Percentiles rank a stretch among this genome's conserved stretches.
Evolutionary conservation across 805 yeast genomes (phyloP).

Genomic region (Pichia kluyveri): DNA sequence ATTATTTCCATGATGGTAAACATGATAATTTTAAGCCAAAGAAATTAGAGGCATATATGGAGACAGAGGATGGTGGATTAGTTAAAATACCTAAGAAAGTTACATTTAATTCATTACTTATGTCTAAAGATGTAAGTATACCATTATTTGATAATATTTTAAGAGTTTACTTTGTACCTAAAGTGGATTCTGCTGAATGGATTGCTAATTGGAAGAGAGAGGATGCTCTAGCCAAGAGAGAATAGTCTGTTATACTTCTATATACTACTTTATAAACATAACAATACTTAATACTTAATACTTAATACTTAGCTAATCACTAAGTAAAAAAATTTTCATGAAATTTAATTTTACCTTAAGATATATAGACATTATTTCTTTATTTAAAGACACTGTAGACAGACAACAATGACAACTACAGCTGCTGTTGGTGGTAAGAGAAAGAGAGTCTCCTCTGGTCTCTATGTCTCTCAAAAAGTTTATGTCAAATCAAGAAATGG

Average conservation of each 20-base stretch:
- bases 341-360: too few relatives aligned
- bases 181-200: slow-evolving; percentile 57
- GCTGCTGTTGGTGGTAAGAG: slow-evolving; percentile 16
- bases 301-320: too few relatives aligned
- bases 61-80: slow-evolving; percentile 74
- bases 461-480: slow-evolving; percentile 75
- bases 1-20: slow-evolving; percentile 57
- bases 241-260: not conserved
- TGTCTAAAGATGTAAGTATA: slow-evolving; percentile 51
- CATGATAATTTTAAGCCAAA: slow-evolving; percentile 51
- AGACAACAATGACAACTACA: not conserved
- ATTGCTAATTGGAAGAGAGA: slow-evolving; percentile 54
- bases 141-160: slow-evolving; percentile 72
- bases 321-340: too few relatives aligned
- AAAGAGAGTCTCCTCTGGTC: slow-evolving; percentile 40
- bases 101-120: slow-evolving; percentile 53
- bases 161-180: slow-evolving; percentile 74
- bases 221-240: slow-evolving; percentile 43
- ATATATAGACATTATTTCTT: too few relatives aligned
- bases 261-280: too few relatives aligned
- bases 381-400: too few relatives aligned
- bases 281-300: too few relatives aligned
- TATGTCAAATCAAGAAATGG: slow-evolving; percentile 88
- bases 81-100: slow-evolving; percentile 77
- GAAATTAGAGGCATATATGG: slow-evolving; percentile 68